These are phyloP conservation scores for Fusarium proliferatum DNA, from an alignment of 2,329 filamentous ascomycete genomes.

Conservation along the genomic window DNA sequence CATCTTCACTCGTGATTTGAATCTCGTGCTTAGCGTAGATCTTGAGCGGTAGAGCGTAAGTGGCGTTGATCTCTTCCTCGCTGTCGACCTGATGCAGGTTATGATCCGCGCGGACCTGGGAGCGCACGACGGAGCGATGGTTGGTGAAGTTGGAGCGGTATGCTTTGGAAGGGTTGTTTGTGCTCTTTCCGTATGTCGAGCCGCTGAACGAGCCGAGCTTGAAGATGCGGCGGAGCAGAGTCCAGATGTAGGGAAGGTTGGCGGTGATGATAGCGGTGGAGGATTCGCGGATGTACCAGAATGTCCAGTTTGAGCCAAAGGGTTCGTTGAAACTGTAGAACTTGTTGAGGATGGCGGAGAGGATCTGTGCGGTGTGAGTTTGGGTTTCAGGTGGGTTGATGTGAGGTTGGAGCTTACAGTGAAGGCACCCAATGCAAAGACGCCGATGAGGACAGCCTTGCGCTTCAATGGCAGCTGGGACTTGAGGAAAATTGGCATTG, in stretches of 20 bases:
- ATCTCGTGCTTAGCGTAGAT: conserved; percentile 53
- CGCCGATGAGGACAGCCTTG: conserved; percentile 62
- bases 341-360: conserved; percentile 60
- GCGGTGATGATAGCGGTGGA: conserved; percentile 57
- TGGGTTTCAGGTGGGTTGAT: not conserved
- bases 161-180: conserved; percentile 41
- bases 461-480: conserved; percentile 62
- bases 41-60: conserved; percentile 49
- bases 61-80: conserved; percentile 52
- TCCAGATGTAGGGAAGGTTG: conserved; percentile 57
- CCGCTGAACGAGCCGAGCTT: conserved; percentile 50
- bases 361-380: conserved; percentile 52
- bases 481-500: conserved; percentile 63
- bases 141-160: conserved; percentile 44
- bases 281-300: conserved; percentile 58
- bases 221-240: conserved; percentile 52
- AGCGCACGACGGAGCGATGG: conserved; percentile 41
- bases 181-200: conserved; percentile 45
- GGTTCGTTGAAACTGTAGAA: conserved; percentile 55
- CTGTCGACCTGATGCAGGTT: conserved; percentile 48
- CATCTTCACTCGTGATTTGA: conserved; percentile 43
- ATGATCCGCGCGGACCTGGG: conserved; percentile 37
- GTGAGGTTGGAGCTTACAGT: conserved; percentile 52
- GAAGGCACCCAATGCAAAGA: conserved; percentile 60
- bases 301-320: conserved; percentile 53